Evolutionary conservation across 108 stramenopile genomes (phyloP), one percentile per base, ranked within the genome.

Genomic region (Seminavis robusta): DNA sequence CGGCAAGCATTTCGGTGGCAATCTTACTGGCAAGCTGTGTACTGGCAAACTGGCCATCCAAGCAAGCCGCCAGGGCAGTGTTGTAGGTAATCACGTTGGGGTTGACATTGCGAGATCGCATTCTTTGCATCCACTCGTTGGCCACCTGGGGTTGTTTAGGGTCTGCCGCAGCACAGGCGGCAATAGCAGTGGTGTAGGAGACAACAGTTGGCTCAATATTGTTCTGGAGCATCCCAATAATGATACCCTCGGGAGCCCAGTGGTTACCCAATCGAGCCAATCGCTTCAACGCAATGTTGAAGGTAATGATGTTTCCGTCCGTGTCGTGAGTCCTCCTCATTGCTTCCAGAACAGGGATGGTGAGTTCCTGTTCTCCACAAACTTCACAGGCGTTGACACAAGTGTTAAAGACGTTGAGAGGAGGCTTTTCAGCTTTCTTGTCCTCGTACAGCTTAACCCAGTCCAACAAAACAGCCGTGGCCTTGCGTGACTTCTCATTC

Each of bases 261-360:
- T 55, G 31, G 49, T 88, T 90, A 21, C 88, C 88, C 21, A 48
- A 38, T 67, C 90, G 90, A 1, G 92, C 92, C 39, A 94, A 56
- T 45, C 92, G 86, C 69, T 94, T 94, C 29, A 94, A 60, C 9
- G 92, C 92, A 74, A 94, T 94, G 57, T 94, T 94, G 58, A 86
- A 83, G 16, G 92, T 94, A 56, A 94, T 81, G 32, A 90, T 74
- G 55, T 94, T 94, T 23, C 92, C 92, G 47, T 94, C 92, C 5
- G 84, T 83, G 34, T 88, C 67, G 41, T 88, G 80, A 2, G 83
- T 85, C 17, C 81, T 65, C 47, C 76, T 83, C 92, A 94, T 94
- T 20, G 77, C 60, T 39, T 94, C 92, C 3, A 94, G 61, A 5
- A 90, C 92, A 57, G 62, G 51, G 23, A 90, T 44, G 5, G 92